Evolutionary conservation across 805 yeast species (phyloP).

Genomic region (Candida stauntonica): DNA sequence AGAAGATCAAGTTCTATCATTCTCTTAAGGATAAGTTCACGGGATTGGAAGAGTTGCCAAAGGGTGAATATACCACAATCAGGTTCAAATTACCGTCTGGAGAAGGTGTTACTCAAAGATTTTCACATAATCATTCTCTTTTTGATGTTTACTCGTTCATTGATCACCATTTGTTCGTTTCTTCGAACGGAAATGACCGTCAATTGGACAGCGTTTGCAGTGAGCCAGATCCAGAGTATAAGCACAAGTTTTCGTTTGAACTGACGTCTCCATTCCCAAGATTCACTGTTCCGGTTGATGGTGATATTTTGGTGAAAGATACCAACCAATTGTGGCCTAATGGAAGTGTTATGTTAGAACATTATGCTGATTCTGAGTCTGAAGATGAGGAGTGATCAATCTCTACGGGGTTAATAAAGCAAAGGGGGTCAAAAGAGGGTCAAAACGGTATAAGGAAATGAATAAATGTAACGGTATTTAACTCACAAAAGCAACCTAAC

Average conservation of each 20-base stretch:
- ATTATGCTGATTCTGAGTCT: constrained; percentile 26
- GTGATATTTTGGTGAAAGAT: constrained; percentile 32
- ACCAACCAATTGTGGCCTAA: constrained; percentile 60
- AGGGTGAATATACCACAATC: constrained; percentile 36
- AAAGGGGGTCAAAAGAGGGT: no score
- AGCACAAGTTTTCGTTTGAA: constrained; percentile 47
- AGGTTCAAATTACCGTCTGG: constrained; percentile 57
- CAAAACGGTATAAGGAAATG: no score
- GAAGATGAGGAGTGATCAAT: constrained; percentile 18
- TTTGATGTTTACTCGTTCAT: constrained; percentile 48
- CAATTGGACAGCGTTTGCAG: no score
- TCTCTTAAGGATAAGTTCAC: constrained; percentile 12
- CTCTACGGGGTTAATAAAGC: no score
- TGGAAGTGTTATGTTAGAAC: constrained; percentile 58
- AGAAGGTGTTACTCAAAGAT: constrained; percentile 41
- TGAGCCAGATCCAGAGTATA: constrained; percentile 25
- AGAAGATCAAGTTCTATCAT: constrained; percentile 12
- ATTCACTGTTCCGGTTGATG: constrained; percentile 36
- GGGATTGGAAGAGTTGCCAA: constrained; percentile 16
- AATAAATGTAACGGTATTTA: not conserved
- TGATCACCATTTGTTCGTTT: constrained; percentile 36
- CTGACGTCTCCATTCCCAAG: constrained; percentile 64
- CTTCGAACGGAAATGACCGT: no score
- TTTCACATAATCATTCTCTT: constrained; percentile 36
- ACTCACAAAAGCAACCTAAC: not conserved